Percentiles rank a stretch among this genome's conserved stretches.
These are phyloP conservation scores for Ceratobasidium papillatum DNA, from an alignment of 1,284 basidiomycete species.

Conservation along the genomic window DNA sequence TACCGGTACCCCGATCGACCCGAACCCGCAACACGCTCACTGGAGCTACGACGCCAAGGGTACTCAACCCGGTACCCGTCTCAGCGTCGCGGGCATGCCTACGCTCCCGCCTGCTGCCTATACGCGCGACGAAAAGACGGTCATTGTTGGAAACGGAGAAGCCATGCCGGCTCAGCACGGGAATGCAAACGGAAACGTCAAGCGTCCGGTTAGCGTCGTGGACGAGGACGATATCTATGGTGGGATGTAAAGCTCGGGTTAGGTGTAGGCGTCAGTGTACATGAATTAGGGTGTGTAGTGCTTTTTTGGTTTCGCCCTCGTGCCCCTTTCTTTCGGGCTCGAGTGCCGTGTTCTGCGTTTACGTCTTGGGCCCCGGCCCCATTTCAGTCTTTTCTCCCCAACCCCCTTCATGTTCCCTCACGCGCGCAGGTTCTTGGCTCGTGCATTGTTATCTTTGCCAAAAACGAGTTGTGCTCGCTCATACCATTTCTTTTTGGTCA, in stretches of 20 bases:
- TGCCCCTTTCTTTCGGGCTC: background rate
- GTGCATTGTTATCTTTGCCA: background rate
- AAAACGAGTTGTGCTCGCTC: constrained; percentile 17
- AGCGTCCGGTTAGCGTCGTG: constrained; percentile 34
- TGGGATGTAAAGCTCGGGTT: constrained; percentile 35
- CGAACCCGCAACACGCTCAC: constrained; percentile 43
- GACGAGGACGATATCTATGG: constrained; percentile 41
- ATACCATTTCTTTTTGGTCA: constrained; percentile 5
- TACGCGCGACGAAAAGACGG: constrained; percentile 25
- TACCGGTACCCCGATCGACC: constrained; percentile 43
- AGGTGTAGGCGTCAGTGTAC: too few relatives aligned
- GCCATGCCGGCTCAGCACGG: background rate
- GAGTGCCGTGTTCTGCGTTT: background rate
- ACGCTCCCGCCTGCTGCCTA: constrained; percentile 10
- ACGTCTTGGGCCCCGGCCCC: background rate
- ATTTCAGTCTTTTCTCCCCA: background rate
- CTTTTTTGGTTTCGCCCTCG: background rate
- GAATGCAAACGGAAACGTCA: background rate
- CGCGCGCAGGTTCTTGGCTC: constrained; percentile 2
- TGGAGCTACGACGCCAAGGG: constrained; percentile 38
- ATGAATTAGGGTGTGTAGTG: constrained; percentile 15
- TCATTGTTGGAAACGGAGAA: constrained; percentile 18
- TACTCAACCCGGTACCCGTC: background rate
- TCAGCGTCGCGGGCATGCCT: constrained; percentile 26
- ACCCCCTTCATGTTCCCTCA: background rate